Percentiles rank a stretch among this genome's conserved stretches.
phyloP scores from a whole-genome alignment of 441 rosid species.

The Lepidium campestre region DNA sequence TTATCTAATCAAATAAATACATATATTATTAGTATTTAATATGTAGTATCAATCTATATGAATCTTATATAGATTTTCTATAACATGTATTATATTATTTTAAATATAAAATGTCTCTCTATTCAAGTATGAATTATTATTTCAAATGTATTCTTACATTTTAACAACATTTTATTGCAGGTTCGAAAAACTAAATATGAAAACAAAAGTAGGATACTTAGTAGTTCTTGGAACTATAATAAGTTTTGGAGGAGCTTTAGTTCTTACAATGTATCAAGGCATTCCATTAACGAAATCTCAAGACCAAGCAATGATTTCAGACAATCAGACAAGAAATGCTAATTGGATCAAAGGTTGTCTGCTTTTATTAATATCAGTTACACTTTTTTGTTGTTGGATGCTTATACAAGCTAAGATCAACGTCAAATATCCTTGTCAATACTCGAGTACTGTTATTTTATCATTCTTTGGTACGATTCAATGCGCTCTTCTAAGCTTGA shows the following conservation, averaged over 20 bases:
- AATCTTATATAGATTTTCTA: too few relatives aligned
- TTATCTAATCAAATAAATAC: too few relatives aligned
- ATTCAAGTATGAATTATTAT: background rate
- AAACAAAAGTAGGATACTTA: slow-evolving; percentile 33
- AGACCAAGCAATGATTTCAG: background rate
- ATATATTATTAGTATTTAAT: too few relatives aligned
- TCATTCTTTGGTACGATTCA: slow-evolving; percentile 56
- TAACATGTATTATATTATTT: too few relatives aligned
- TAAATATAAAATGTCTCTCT: background rate
- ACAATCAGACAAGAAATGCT: slow-evolving; percentile 24
- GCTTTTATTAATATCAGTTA: slow-evolving; percentile 26
- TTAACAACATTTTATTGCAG: slow-evolving; percentile 11
- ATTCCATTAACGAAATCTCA: slow-evolving; percentile 23
- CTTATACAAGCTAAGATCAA: slow-evolving; percentile 51
- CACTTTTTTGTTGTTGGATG: slow-evolving; percentile 51
- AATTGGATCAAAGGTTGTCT: slow-evolving; percentile 44
- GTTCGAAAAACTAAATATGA: slow-evolving; percentile 38
- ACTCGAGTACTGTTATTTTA: slow-evolving; percentile 55
- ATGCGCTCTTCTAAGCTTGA: slow-evolving; percentile 38
- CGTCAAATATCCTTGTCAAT: slow-evolving; percentile 46
- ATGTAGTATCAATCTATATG: too few relatives aligned
- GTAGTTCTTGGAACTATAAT: slow-evolving; percentile 42
- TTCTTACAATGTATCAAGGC: slow-evolving; percentile 49
- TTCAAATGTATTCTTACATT: background rate
- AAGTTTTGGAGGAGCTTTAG: slow-evolving; percentile 43